Evolutionary conservation across 2,329 filamentous ascomycete species (phyloP).

Genomic region (Apiospora marii): DNA sequence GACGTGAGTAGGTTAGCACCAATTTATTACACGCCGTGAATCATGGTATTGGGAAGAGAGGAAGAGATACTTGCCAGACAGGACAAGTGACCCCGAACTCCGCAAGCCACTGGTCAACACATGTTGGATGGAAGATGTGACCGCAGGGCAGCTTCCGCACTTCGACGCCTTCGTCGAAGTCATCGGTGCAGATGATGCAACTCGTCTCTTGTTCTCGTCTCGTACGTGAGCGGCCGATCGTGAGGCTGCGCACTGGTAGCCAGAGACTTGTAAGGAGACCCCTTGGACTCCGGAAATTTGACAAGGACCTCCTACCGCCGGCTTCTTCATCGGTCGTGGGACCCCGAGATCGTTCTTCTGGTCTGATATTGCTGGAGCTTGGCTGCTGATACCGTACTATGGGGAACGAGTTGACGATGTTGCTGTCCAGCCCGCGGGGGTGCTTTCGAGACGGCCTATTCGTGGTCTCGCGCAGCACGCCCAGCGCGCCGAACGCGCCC

Average conservation of each 20-base stretch:
- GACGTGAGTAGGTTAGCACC: not conserved
- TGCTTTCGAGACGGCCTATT: not conserved
- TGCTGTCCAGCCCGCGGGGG: not conserved
- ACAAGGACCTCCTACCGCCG: too few relatives aligned
- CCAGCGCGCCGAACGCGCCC: not conserved
- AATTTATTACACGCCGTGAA: too few relatives aligned
- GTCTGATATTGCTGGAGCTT: too few relatives aligned
- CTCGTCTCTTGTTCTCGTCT: not conserved
- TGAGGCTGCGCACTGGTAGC: constrained; percentile 18
- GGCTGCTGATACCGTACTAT: not conserved
- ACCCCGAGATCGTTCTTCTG: too few relatives aligned
- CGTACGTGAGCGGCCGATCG: not conserved
- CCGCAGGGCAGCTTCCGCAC: constrained; percentile 24
- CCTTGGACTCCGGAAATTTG: too few relatives aligned
- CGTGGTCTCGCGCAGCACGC: not conserved
- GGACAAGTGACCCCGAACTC: constrained; percentile 29
- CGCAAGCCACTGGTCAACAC: constrained; percentile 28
- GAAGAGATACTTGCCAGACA: constrained; percentile 24
- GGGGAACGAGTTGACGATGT: not conserved
- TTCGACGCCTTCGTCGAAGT: constrained; percentile 10
- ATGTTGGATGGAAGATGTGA: constrained; percentile 27
- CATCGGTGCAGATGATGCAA: constrained; percentile 26
- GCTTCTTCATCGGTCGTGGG: constrained; percentile 4
- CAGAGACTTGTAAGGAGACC: not conserved
- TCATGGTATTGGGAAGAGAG: not conserved